phyloP scores from a whole-genome alignment of 768 basidiomycete genomes.

The Auriscalpium vulgare region DNA sequence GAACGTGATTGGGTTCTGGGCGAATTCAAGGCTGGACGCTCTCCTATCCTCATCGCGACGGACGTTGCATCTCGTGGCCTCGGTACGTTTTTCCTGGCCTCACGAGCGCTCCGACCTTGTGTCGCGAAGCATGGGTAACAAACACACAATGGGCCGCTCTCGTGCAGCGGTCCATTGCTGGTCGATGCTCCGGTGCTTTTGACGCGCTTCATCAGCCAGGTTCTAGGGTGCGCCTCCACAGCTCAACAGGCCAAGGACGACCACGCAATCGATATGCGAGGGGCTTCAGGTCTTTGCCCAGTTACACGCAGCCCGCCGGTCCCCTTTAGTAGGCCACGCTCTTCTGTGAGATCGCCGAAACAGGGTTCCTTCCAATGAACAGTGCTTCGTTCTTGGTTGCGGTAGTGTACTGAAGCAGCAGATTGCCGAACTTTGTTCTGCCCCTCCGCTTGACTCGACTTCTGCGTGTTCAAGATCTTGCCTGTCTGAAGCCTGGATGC shows the following conservation, averaged over 20 bases:
- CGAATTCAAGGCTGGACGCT: constrained; percentile 97
- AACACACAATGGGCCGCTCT: constrained; percentile 17
- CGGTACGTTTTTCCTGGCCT: constrained; percentile 68
- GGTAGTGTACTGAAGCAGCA: constrained; percentile 40
- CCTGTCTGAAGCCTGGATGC: constrained; percentile 48
- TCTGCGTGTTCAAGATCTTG: constrained; percentile 40
- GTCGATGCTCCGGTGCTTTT: constrained; percentile 15
- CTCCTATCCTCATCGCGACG: constrained; percentile 96
- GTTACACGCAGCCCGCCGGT: constrained; percentile 15
- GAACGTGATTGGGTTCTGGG: constrained; percentile 99
- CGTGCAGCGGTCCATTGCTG: constrained; percentile 3
- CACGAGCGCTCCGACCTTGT: constrained; percentile 38
- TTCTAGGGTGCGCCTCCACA: constrained; percentile 28
- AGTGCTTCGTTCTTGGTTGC: constrained; percentile 40
- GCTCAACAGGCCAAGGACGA: constrained; percentile 28
- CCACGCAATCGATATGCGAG: constrained; percentile 23
- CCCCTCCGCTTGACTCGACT: constrained; percentile 27
- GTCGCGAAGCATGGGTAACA: constrained; percentile 25
- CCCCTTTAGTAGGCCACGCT: constrained; percentile 10
- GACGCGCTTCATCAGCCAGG: constrained; percentile 25
- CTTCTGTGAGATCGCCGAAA: constrained; percentile 19
- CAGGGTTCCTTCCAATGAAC: constrained; percentile 36
- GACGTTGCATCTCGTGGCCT: constrained; percentile 99
- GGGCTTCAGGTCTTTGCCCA: constrained; percentile 19
- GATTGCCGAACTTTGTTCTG: constrained; percentile 30